phyloP scores from a whole-genome alignment of 78 protist species.

The Isochrysis galbana region DNA sequence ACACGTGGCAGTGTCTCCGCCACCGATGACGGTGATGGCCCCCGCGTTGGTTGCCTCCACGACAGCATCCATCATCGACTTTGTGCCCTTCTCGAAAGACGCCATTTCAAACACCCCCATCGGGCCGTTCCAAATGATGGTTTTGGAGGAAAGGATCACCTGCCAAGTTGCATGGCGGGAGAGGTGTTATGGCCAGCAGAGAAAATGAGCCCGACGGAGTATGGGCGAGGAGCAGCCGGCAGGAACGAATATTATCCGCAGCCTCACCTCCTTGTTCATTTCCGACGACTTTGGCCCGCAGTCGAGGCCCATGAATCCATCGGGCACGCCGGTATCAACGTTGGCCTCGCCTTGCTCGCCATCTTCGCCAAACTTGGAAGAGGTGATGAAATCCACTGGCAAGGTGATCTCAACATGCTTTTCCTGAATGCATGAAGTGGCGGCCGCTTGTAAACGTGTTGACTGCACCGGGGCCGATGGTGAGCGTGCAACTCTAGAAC shows the following conservation, averaged over 20 bases:
- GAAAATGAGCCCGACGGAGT: too few species aligned
- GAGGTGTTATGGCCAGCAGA: too few species aligned
- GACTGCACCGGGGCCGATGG: too few species aligned
- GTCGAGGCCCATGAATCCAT: conserved; percentile 92
- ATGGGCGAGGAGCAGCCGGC: too few species aligned
- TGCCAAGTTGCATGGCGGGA: neutral
- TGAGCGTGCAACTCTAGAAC: too few species aligned
- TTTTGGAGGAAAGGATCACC: conserved; percentile 48
- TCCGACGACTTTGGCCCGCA: conserved; percentile 85
- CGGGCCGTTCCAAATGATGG: conserved; percentile 93
- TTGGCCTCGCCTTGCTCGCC: conserved; percentile 51
- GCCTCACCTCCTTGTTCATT: conserved; percentile 78
- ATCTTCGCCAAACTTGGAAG: conserved; percentile 68
- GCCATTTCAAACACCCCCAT: conserved; percentile 96
- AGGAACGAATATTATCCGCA: too few species aligned
- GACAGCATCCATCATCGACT: conserved; percentile 72
- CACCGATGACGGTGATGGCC: conserved; percentile 84
- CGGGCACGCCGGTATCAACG: conserved; percentile 85
- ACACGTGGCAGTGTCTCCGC: conserved; percentile 97
- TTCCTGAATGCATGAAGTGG: too few species aligned
- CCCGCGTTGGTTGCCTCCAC: conserved; percentile 81
- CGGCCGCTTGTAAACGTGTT: too few species aligned
- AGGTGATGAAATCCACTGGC: conserved; percentile 90
- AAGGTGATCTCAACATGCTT: conserved; percentile 79
- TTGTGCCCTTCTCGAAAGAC: conserved; percentile 89